phyloP scores from a whole-genome alignment of 805 yeast species.

The Candida anglica region DNA sequence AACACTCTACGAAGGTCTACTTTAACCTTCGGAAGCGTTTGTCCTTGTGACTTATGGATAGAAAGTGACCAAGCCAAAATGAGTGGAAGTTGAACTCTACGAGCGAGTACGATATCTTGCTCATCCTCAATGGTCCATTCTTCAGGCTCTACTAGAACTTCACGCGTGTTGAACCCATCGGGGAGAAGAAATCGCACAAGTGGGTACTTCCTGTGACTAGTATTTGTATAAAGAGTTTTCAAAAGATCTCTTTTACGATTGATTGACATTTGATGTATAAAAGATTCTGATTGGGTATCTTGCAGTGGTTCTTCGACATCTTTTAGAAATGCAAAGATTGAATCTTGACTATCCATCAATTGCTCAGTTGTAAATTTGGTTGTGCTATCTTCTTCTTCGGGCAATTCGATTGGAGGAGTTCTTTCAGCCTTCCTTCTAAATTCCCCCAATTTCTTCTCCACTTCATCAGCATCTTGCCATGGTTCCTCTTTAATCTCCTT shows the following conservation, averaged over 20 bases:
- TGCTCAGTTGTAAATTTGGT: conserved; percentile 14
- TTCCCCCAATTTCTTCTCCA: conserved; percentile 10
- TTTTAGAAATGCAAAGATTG: conserved; percentile 47
- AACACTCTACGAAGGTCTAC: conserved; percentile 66
- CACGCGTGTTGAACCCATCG: conserved; percentile 63
- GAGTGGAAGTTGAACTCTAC: conserved; percentile 69
- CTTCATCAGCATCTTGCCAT: conserved; percentile 12
- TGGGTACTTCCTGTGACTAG: conserved; percentile 56
- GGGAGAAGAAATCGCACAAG: conserved; percentile 71
- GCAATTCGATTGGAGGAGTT: no score
- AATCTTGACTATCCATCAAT: conserved; percentile 12
- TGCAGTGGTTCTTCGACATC: conserved; percentile 5
- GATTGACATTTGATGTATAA: conserved; percentile 24
- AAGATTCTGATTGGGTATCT: conserved; percentile 9
- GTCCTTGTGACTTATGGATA: conserved; percentile 84
- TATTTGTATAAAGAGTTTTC: conserved; percentile 37
- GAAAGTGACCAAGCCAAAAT: conserved; percentile 80
- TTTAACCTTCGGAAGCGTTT: conserved; percentile 65
- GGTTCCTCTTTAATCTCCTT: conserved; percentile 14
- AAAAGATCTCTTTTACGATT: conserved; percentile 47
- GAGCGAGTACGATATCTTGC: conserved; percentile 59
- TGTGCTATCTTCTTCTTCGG: conserved; percentile 11
- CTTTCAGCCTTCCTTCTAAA: conserved; percentile 14
- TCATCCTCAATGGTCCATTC: conserved; percentile 79
- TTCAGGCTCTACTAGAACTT: conserved; percentile 79